Percentiles rank a stretch among this genome's conserved stretches.
Conservation (phyloP, 768 basidiomycete genomes). For the Tubosaeta brunneosetosa region DNA sequence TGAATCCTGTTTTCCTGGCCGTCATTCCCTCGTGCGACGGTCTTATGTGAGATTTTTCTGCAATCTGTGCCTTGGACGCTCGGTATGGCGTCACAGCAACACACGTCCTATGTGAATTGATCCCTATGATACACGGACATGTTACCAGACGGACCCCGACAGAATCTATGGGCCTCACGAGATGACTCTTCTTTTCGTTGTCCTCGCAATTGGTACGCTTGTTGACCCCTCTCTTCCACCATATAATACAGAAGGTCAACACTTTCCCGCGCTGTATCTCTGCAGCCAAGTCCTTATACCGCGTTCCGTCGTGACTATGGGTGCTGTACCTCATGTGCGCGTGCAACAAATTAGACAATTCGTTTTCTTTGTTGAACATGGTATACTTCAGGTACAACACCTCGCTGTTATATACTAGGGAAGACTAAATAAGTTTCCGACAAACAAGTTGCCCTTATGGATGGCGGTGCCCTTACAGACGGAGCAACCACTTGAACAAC, state of each 20-base stretch:
- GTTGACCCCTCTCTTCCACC: constrained; percentile 44
- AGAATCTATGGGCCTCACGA: constrained; percentile 45
- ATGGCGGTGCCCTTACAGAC: too few species aligned
- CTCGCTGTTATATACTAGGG: not conserved
- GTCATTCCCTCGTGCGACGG: constrained; percentile 36
- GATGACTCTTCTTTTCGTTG: constrained; percentile 43
- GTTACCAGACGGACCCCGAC: not conserved
- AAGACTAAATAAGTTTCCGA: too few species aligned
- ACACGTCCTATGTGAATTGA: constrained; percentile 42
- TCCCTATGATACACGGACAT: constrained; percentile 39
- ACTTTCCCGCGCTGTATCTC: constrained; percentile 45
- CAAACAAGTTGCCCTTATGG: too few species aligned
- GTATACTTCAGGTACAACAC: constrained; percentile 41
- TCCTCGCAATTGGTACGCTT: constrained; percentile 45
- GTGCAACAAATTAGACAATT: constrained; percentile 46
- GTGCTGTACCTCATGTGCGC: constrained; percentile 50
- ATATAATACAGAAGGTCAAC: constrained; percentile 48
- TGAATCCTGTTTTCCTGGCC: constrained; percentile 46
- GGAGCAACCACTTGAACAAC: constrained; percentile 42
- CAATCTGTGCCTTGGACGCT: constrained; percentile 51
- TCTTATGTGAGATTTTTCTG: constrained; percentile 43
- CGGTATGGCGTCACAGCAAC: constrained; percentile 42
- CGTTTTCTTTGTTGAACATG: constrained; percentile 43
- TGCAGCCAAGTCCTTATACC: constrained; percentile 43
- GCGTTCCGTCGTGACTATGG: constrained; percentile 45